phyloP scores from a whole-genome alignment of 169 alveolate species.

The Plasmodium coatneyi region DNA sequence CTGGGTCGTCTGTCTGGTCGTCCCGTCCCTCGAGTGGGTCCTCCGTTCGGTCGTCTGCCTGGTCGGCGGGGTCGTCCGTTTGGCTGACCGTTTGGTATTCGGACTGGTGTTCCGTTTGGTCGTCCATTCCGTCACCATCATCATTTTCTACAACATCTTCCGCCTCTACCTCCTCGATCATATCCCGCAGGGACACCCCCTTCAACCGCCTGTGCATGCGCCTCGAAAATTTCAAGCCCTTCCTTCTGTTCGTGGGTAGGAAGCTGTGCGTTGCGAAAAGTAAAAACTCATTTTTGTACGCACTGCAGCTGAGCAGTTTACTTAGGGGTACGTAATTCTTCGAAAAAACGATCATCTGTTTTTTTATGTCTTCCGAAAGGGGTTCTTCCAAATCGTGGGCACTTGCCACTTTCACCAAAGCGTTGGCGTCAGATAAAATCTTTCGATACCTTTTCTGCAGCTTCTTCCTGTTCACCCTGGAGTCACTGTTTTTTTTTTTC shows the following conservation, averaged over 20 bases:
- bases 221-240: background rate
- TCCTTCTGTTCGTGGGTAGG: background rate
- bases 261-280: slow-evolving; percentile 7
- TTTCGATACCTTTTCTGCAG: slow-evolving; percentile 3
- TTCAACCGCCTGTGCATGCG: slow-evolving; percentile 6
- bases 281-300: slow-evolving; percentile 17
- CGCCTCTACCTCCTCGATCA: background rate
- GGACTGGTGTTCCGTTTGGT: background rate
- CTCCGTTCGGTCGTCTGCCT: background rate
- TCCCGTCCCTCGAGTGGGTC: background rate
- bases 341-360: background rate
- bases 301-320: background rate
- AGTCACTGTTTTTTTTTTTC: background rate
- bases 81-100: background rate
- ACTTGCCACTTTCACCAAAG: background rate
- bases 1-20: background rate
- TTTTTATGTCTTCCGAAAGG: slow-evolving; percentile 3
- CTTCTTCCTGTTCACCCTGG: background rate
- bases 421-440: background rate
- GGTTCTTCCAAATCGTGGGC: background rate
- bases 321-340: slow-evolving; percentile 7
- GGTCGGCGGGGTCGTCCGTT: background rate
- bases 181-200: background rate
- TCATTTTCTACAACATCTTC: background rate
- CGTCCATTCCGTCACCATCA: background rate